phyloP scores from a whole-genome alignment of 2,329 filamentous ascomycete species.

The Xylariaceae sp. region DNA sequence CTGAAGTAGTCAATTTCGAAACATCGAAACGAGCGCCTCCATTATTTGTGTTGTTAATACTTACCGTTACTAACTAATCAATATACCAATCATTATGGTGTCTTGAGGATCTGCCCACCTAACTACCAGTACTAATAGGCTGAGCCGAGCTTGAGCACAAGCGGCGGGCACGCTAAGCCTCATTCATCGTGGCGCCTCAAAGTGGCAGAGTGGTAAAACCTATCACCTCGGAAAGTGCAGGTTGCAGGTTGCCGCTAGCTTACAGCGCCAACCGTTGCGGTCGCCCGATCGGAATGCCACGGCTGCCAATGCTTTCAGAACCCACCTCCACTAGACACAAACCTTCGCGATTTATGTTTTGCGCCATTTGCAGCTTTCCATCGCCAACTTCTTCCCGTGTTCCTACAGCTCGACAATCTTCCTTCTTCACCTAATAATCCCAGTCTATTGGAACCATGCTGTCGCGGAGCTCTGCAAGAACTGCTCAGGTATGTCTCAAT shows the following conservation, averaged over 20 bases:
- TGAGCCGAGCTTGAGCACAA: no score
- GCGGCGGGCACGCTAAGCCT: no score
- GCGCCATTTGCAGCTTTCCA: slow-evolving; percentile 41
- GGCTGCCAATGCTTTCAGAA: slow-evolving; percentile 27
- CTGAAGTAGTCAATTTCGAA: no score
- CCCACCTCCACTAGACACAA: slow-evolving; percentile 25
- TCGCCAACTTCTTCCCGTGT: slow-evolving; percentile 20
- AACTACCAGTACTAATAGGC: no score
- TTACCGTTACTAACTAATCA: no score
- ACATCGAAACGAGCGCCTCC: no score
- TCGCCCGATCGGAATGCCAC: slow-evolving; percentile 36
- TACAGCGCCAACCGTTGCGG: neutral
- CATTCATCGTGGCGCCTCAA: no score
- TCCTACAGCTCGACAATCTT: slow-evolving; percentile 28
- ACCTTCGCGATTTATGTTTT: slow-evolving; percentile 37
- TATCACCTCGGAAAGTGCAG: slow-evolving; percentile 16
- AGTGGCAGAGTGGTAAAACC: no score
- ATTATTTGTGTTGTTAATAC: no score
- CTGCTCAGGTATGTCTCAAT: slow-evolving; percentile 60
- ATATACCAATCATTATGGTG: no score
- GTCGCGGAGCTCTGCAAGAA: slow-evolving; percentile 62
- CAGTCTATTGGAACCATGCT: slow-evolving; percentile 50
- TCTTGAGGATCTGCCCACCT: no score
- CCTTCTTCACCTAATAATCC: slow-evolving; percentile 19
- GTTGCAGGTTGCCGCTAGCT: neutral